Evolutionary conservation across 2,329 filamentous ascomycete species (phyloP).

Genomic region (Daldinia eschscholtzii): DNA sequence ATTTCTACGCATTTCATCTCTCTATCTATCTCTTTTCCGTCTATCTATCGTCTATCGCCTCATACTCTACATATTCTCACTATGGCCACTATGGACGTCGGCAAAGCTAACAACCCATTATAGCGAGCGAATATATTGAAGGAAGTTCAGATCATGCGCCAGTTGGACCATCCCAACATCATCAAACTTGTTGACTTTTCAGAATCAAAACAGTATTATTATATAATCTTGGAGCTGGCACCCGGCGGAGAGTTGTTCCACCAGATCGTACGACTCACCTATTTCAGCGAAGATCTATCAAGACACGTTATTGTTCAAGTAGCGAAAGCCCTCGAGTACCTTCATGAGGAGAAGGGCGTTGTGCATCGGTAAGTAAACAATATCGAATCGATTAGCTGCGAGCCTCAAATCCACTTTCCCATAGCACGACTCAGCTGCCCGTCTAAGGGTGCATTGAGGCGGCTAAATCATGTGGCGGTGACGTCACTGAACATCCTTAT

Average conservation of each 20-base stretch:
- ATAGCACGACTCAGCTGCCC: constrained; percentile 12
- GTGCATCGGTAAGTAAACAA: constrained; percentile 84
- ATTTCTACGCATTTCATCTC: constrained; percentile 33
- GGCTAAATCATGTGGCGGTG: constrained; percentile 37
- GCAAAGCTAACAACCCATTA: constrained; percentile 48
- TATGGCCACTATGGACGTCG: neutral
- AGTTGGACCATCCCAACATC: constrained; percentile 95
- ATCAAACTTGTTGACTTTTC: constrained; percentile 93
- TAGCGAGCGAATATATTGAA: constrained; percentile 98
- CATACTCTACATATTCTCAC: constrained; percentile 23
- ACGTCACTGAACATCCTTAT: constrained; percentile 29
- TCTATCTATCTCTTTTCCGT: constrained; percentile 20
- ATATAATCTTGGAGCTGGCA: constrained; percentile 94
- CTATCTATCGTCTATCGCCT: constrained; percentile 13
- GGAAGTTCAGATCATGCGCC: constrained; percentile 98
- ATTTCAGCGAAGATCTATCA: constrained; percentile 96
- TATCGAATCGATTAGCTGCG: constrained; percentile 16
- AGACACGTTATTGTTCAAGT: constrained; percentile 96
- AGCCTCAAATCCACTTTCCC: constrained; percentile 5
- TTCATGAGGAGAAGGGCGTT: constrained; percentile 94
- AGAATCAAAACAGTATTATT: constrained; percentile 95
- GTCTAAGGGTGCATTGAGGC: constrained; percentile 43
- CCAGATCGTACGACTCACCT: constrained; percentile 96
- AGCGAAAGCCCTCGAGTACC: constrained; percentile 90
- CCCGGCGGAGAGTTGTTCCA: constrained; percentile 98